Evolutionary conservation across 768 basidiomycete genomes (phyloP), one percentile per base, ranked within the genome.

Genomic region (Auricularia heimuer): DNA sequence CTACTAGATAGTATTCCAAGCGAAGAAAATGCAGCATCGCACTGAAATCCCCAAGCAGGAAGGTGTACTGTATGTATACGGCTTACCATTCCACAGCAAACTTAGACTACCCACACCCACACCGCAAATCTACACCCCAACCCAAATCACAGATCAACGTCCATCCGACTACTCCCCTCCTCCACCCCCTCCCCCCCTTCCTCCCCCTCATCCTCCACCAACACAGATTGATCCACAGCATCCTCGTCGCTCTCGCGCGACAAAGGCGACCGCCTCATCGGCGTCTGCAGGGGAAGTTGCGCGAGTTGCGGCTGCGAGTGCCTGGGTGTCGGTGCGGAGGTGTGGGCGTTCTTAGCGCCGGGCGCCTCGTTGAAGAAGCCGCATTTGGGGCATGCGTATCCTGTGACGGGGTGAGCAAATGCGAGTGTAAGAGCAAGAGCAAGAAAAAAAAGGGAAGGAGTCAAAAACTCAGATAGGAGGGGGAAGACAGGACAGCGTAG

Each of bases 301-400:
- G 10, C 6, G 14, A n/a, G n/a, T n/a, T 29, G 54, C 29, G n/a
- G 54, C 56, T 29, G 56, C 56, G 56, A 6, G 24, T 8, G 6
- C 0, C 11, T 1, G 1, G 56, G 8, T 21, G 21, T 24, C 4
- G 16, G 14, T 6, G 34, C 29, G 1, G 56, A 24, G 56, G 51
- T n/a, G 51, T 54, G 51, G 10, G 54, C 18, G 0, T 7, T 35
- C 24, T 60, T 60, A 0, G 56, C 24, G 24, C 14, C 24, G 0
- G 56, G 64, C 44, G 64, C 34, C 2, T 70, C 70, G 70, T 96
- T 95, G 74, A 95, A 91, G 75, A 88, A 85, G 7, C 86, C 86
- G 72, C 94, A 96, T 72, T 90, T 92, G 0, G 86, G 89, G 73
- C 93, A 96, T 33, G 84, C 75, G 69, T 92, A 96, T 77, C 94